Evolutionary conservation across 305 asterid genomes (phyloP).

Genomic region (Petunia hybrid): DNA sequence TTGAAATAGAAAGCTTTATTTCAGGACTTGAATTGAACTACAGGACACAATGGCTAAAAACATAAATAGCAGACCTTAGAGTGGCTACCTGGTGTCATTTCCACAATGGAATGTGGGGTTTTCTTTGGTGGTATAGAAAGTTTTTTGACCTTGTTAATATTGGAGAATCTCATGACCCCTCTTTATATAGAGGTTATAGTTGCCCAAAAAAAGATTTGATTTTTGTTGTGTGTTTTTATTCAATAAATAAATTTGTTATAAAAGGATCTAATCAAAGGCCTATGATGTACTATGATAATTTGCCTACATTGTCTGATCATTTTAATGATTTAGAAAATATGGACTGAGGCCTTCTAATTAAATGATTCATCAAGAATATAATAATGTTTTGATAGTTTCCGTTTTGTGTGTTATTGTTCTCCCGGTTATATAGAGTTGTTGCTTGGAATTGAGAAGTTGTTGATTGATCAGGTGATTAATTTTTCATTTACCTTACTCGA

Average conservation of each 20-base stretch:
- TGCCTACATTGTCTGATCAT: constrained; percentile 32
- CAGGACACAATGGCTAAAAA: too few species aligned
- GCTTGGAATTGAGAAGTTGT: neutral
- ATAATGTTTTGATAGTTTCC: neutral
- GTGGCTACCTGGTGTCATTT: too few species aligned
- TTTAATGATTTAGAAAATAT: neutral
- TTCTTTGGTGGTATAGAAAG: neutral
- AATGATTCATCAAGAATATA: neutral
- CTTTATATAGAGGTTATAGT: too few species aligned
- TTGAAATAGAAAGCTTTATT: too few species aligned
- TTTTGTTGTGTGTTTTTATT: neutral
- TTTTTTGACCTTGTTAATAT: neutral
- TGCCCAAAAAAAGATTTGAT: neutral
- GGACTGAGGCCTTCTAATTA: neutral
- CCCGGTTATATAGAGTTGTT: neutral
- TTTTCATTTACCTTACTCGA: neutral
- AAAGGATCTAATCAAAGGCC: neutral
- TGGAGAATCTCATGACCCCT: too few species aligned
- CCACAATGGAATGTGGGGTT: too few species aligned
- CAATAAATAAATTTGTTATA: neutral
- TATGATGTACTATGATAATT: neutral
- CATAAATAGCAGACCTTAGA: too few species aligned
- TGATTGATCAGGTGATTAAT: neutral
- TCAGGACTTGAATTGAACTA: too few species aligned
- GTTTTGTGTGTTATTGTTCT: neutral